Percentiles rank a stretch among this genome's conserved stretches.
Evolutionary conservation across 805 yeast species (phyloP).

Genomic region (Metschnikowia noctiluminum): DNA sequence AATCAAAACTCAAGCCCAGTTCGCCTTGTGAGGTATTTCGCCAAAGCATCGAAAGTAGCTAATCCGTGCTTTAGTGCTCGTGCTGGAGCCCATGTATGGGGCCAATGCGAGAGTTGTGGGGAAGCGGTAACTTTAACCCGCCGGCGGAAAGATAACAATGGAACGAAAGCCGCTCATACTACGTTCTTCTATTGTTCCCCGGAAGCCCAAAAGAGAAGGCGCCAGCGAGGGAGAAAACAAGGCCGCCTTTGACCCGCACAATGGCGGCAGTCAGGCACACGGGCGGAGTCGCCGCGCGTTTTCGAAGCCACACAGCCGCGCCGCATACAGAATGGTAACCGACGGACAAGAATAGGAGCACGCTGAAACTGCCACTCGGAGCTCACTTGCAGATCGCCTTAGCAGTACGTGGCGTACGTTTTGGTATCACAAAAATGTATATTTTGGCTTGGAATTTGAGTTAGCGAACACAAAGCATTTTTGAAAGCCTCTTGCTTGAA

Average conservation of each 20-base stretch:
- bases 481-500: too few species aligned
- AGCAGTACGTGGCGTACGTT: background rate
- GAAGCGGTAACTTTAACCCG: background rate
- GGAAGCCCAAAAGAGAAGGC: background rate
- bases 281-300: background rate
- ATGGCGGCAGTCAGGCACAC: background rate
- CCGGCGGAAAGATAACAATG: background rate
- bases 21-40: too few species aligned
- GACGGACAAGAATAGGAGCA: background rate
- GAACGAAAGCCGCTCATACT: background rate
- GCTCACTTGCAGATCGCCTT: background rate
- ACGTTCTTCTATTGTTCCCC: background rate
- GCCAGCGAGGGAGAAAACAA: background rate
- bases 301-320: background rate
- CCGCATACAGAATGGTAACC: background rate
- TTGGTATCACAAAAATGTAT: too few species aligned
- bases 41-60: too few species aligned
- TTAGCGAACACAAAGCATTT: too few species aligned
- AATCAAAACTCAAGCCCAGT: too few species aligned
- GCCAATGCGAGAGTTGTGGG: too few species aligned
- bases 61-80: too few species aligned
- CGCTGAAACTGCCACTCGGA: background rate
- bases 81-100: too few species aligned
- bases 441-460: too few species aligned
- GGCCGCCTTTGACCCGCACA: background rate